A percentile compares a stretch with the other conserved stretches of the same genome.
Conservation (phyloP, 2,329 filamentous ascomycete species). For the Plenodomus biglobosus region DNA sequence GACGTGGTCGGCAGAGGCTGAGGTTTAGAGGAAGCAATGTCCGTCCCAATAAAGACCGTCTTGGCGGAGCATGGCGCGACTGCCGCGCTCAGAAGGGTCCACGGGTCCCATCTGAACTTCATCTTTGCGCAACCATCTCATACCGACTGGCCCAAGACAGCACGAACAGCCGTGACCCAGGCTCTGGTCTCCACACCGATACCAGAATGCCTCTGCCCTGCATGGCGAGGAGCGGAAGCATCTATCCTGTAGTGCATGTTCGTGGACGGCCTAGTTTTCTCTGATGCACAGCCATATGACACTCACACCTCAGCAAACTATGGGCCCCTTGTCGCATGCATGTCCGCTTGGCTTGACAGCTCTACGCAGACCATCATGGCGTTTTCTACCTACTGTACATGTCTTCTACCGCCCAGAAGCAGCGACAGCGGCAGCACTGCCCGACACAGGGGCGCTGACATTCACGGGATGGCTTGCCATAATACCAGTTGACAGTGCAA, state of each 20-base stretch:
- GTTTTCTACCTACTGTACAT: too few relatives aligned
- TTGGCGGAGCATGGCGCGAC: background rate
- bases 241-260: conserved; percentile 1
- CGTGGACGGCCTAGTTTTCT: background rate
- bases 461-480: conserved; percentile 20
- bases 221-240: conserved; percentile 4
- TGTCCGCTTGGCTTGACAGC: background rate
- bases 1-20: background rate
- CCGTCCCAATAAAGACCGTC: background rate
- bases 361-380: too few relatives aligned
- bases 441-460: conserved; percentile 7
- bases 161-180: too few relatives aligned
- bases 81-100: background rate
- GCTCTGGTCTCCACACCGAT: conserved; percentile 1
- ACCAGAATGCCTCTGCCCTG: background rate
- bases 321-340: conserved; percentile 6
- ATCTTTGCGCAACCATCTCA: background rate
- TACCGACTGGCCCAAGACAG: too few relatives aligned
- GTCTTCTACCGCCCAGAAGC: too few relatives aligned
- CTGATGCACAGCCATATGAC: conserved; percentile 10
- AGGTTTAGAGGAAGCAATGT: background rate
- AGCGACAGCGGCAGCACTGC: too few relatives aligned
- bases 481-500: too few relatives aligned
- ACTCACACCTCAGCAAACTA: conserved; percentile 5
- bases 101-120: background rate